Conservation (phyloP, 768 basidiomycete genomes). For the Suillus bovinus region DNA sequence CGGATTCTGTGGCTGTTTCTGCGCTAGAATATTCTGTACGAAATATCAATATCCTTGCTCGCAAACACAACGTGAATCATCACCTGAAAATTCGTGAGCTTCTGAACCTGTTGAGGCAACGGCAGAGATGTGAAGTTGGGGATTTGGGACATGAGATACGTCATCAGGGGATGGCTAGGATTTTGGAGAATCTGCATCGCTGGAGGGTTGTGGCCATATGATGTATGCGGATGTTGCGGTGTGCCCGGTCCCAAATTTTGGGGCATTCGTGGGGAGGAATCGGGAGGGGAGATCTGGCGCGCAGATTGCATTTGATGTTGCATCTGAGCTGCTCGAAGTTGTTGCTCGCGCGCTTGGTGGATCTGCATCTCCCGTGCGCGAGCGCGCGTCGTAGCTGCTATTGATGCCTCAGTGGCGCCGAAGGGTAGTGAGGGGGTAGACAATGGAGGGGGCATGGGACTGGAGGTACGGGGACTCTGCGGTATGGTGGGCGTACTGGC, state of each 20-base stretch:
- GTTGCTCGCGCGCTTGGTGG: conserved; percentile 35
- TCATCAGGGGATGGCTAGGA: conserved; percentile 58
- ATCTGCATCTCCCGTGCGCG: conserved; percentile 38
- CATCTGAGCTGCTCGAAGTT: conserved; percentile 33
- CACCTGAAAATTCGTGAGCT: conserved; percentile 55
- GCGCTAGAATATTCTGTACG: conserved; percentile 18
- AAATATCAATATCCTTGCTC: conserved; percentile 9
- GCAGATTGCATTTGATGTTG: conserved; percentile 34
- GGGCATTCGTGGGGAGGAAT: conserved; percentile 23
- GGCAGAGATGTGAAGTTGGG: conserved; percentile 58
- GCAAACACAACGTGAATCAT: conserved; percentile 12
- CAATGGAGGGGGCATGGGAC: conserved; percentile 32
- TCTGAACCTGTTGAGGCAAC: conserved; percentile 58
- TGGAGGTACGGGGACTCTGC: conserved; percentile 36
- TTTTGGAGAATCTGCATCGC: conserved; percentile 48
- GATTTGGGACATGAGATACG: conserved; percentile 50
- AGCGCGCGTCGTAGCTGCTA: conserved; percentile 31
- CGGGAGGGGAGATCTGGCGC: conserved; percentile 46
- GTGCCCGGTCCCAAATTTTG: conserved; percentile 19
- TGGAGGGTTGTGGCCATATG: conserved; percentile 37
- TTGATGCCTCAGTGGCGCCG: conserved; percentile 35
- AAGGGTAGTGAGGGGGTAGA: conserved; percentile 32
- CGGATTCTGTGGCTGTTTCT: conserved; percentile 31
- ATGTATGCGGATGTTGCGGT: conserved; percentile 19
- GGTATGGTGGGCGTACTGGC: conserved; percentile 19